Base-by-base conservation (phyloP, 495 filamentous ascomycete genomes). In the Aspergillus sparsus region DNA sequence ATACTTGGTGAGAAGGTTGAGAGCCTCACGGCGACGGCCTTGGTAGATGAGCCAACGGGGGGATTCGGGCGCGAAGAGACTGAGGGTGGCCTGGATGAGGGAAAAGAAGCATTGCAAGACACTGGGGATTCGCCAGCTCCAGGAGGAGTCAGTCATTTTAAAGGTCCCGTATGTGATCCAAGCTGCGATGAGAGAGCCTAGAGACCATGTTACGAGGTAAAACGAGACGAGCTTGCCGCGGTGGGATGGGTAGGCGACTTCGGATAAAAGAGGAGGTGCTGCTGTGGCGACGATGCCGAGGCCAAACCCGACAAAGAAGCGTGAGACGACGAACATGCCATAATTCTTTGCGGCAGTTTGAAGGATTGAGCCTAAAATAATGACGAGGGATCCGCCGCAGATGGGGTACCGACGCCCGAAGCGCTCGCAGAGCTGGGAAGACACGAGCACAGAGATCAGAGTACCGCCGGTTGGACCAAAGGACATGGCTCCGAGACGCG, bases 141-240 rank as follows among this genome's bases (percentile, higher is more conserved):
- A 66, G 21, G 66, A 61, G 1, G 75, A 74, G 5, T 11, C 15
- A 12, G 8, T 49, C 55, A 58, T 58, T 44, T 58, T 58, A 33
- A 58, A 58, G 2, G 55, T 58, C 6, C 55, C 55, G 55, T 39
- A 58, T 13, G 55, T 58, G 5, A 41, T 37, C 39, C 31, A 57
- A n/a, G 53, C 42, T n/a, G 57, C 32, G 37, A 60, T 46, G 16
- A 56, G 41, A 21, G 52, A 47, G 3, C 51, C 51, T 1, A 60
- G 41, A 1, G 58, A 37, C 50, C 49, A 55, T 1, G 51, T 60
- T 8, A 82, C 80, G 69, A 85, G 74, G 59, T 87, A 82, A 37
- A 85, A 73, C 37, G 83, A 74, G 32, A 86, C 79, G 35, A 87
- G 72, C 61, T 82, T 80, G 47, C 85, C 85, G 63, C 84, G 77